Evolutionary conservation across 306 rosid genomes (phyloP), one percentile per base, ranked within the genome.

Genomic region (Luffa aegyptiaca): DNA sequence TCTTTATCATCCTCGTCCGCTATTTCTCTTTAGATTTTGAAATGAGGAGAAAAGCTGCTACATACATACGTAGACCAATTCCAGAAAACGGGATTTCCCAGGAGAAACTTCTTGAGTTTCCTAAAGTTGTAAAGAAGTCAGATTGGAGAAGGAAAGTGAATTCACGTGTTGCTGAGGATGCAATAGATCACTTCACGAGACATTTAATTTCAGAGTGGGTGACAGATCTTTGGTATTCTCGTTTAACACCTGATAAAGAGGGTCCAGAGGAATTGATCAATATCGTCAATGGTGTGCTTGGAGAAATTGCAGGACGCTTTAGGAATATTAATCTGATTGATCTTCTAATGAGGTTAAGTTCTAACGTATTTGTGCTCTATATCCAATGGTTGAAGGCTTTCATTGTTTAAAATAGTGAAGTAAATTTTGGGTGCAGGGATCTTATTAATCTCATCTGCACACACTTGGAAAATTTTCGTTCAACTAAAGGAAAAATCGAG

Each of bases 181-280:
- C 99, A 77, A 93, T 96, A 81, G 97, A 89, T 75, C 87, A 89
- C 63, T 91, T 96, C 62, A 91, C 91, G 6, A 85, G 91, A 83
- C 99, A 91, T 85, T 80, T 96, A 75, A 86, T 93, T 85, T 90
- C 97, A 52, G 99, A 96, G 89, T 96, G 94, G 97, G 92, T 96
- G 78, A 89, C 93, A 37, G 91, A 93, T 84, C 94, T 91, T 68
- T 96, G 99, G 99, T 96, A 96, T 85, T 89, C 96, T 81, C 88
- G 88, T 46, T 71, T 96, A 83, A 96, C 99, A 75, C 99, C 96
- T 21, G 99, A 96, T 80, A 88, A 66, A 86, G 96, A 96, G 84
- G 99, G 88, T 81, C 99, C 99, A 0, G 99, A 93, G 86, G 99
- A 96, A 88, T 85, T 96, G 44, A 91, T 84, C 77, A 83, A 85